Evolutionary conservation across 768 basidiomycete species (phyloP).

Genomic region (Pleurotus sapidus): DNA sequence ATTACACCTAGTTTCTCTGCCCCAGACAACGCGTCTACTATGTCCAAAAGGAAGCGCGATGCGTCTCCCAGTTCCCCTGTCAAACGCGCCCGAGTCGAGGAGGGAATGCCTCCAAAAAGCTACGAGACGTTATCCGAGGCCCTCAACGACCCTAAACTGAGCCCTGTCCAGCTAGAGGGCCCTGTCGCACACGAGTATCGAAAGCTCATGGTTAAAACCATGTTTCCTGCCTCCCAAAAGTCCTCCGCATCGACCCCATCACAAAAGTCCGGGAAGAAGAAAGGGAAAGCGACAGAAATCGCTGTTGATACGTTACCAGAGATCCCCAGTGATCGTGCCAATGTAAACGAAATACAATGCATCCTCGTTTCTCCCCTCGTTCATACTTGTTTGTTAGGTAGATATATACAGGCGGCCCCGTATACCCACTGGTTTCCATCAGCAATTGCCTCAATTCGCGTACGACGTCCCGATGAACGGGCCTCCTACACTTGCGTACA

Average conservation of each 20-base stretch:
- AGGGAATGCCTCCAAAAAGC: conserved; percentile 19
- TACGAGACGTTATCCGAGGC: not conserved
- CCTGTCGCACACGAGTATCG: conserved; percentile 56
- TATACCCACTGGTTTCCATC: conserved; percentile 30
- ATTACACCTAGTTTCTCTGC: conserved; percentile 20
- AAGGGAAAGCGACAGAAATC: conserved; percentile 6
- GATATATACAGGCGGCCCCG: conserved; percentile 26
- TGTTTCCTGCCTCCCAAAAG: conserved; percentile 53
- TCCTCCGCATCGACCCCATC: conserved; percentile 11
- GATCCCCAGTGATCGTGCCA: not conserved
- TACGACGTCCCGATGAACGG: conserved; percentile 12
- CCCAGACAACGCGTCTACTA: not conserved
- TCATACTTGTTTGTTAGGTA: conserved; percentile 12
- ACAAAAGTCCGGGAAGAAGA: conserved; percentile 9
- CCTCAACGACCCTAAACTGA: conserved; percentile 20
- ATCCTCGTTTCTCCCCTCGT: conserved; percentile 5
- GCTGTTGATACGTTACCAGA: conserved; percentile 7
- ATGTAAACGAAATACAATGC: not conserved
- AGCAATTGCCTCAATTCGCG: conserved; percentile 34
- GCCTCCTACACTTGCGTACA: conserved; percentile 43
- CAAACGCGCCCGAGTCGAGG: conserved; percentile 24
- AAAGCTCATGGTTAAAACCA: conserved; percentile 44
- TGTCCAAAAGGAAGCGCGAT: conserved; percentile 44
- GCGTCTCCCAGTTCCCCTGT: conserved; percentile 32
- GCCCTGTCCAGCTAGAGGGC: conserved; percentile 35